These are phyloP conservation scores for Fistulifera solaris DNA, from an alignment of 108 stramenopile genomes.

Conservation along the genomic window DNA sequence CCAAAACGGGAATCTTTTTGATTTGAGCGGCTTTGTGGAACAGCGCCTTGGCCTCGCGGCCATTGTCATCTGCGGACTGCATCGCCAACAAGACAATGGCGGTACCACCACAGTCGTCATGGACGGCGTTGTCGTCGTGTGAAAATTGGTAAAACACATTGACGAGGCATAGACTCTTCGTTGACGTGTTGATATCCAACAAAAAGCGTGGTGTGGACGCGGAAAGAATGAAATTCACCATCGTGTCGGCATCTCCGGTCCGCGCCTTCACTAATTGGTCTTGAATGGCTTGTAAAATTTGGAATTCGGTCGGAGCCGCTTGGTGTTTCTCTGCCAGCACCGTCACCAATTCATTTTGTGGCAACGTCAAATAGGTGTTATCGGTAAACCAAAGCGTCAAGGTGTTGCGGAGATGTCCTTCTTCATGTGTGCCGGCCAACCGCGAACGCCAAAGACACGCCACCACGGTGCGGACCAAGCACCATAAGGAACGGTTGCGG, in stretches of 20 bases:
- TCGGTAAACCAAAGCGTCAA: conserved; percentile 55
- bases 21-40: neutral
- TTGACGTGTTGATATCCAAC: no score
- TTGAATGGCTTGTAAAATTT: conserved; percentile 53
- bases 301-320: conserved; percentile 65
- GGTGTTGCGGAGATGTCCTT: conserved; percentile 17
- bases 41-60: no score
- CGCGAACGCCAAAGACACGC: conserved; percentile 61
- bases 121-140: no score
- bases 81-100: no score
- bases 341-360: conserved; percentile 43
- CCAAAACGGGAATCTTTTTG: conserved; percentile 6
- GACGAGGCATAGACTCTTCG: no score
- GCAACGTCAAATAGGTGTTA: conserved; percentile 26
- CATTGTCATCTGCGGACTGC: no score
- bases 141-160: no score
- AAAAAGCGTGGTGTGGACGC: no score
- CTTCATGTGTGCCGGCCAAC: conserved; percentile 23
- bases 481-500: conserved; percentile 49
- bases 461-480: conserved; percentile 56
- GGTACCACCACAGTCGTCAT: no score
- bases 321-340: conserved; percentile 55
- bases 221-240: no score
- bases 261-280: neutral
- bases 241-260: neutral